Evolutionary conservation across 805 yeast genomes (phyloP), one percentile per base, ranked within the genome.

Genomic region (Naumovozyma dairenensis): DNA sequence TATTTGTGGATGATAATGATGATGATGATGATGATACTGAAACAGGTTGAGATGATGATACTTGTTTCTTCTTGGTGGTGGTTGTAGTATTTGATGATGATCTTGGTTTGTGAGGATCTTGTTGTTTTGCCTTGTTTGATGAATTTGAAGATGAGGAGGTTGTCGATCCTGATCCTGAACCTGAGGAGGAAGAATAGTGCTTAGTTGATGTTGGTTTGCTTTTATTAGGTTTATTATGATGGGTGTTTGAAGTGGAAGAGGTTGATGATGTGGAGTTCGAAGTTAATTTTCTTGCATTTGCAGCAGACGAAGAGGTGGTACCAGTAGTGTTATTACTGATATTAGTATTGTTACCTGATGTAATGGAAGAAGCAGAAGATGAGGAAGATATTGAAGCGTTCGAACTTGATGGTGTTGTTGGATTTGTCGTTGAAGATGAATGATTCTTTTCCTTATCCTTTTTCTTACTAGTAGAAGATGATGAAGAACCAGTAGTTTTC

Each of bases 361-460:
- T n/a, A n/a, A n/a, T n/a, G n/a, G 33, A 31, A 18, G 32, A 30
- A 8, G 32, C 31, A 4, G 29, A 21, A 4, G 38, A 33, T 12
- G 34, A 31, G 6, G 38, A 17, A 7, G 33, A 21, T 15, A 16
- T 28, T 2, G 34, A 29, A 3, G 40, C 29, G 26, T 33, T 35
- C 12, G 33, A 13, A n/a, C 36, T 15, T 8, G 40, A 25, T 16
- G 36, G 6, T 12, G 25, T 21, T 5, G 31, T 32, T 1, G 34
- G 21, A 4, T 33, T 16, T n/a, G 35, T 17, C 2, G 20, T 28
- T 9, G 27, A 25, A 7, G 43, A 25, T 14, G 42, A 28, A 35
- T 57, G 59, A 31, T 60, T 53, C 42, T 66, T 59, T 32, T 68
- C 66, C 53, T 69, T 64, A 38, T 67, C 63, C 44, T 67, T 63